Evolutionary conservation across 2,329 filamentous ascomycete species (phyloP), one percentile per base, ranked within the genome.

Genomic region (Cladobotryum protrusum): DNA sequence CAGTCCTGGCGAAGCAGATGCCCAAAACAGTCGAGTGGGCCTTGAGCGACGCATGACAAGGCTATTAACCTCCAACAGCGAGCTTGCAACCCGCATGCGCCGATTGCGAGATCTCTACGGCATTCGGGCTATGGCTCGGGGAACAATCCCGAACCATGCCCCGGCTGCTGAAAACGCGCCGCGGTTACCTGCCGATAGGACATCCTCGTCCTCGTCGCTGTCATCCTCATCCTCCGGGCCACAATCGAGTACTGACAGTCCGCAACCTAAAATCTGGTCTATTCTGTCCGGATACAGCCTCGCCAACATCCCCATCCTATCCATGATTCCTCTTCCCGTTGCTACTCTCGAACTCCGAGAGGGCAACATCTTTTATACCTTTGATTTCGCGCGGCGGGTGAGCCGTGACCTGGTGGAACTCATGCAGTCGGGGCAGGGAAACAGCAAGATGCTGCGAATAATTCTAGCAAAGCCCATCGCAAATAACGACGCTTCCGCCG

Each of bases 1-100:
- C 46, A 68, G 67, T 50, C 66, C 64, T 4, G 64, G 64, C 49
- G 63, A 67, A 42, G 59, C 60, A 18, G 67, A 69, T 47, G 67
- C 67, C 24, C 61, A 64, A 37, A 67, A 65, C 55, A 67, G 66
- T 49, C 59, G 59, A 50, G 56, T 64, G 46, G 64, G 63, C 33
- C 63, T 69, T 13, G 59, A 63, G 15, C 63, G 64, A 33, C 64
- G 67, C 24, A 65, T 67, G 43, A 56, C 56, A 2, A 57, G 67
- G 43, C 53, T 69, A 3, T 58, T 69, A 43, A 64, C 64, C 15
- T 67, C 66, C 54, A 69, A 69, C 55, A 53, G 61, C 33, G 53
- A 57, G 35, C 60, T 69, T 18, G 54, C 67, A n/a, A 47, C 53
- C 6, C 61, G 67, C 24, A 60, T 69, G 57, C 63, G 63, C 36